phyloP scores from a whole-genome alignment of 106 monocot species.

The Alisma plantagoaquatica region DNA sequence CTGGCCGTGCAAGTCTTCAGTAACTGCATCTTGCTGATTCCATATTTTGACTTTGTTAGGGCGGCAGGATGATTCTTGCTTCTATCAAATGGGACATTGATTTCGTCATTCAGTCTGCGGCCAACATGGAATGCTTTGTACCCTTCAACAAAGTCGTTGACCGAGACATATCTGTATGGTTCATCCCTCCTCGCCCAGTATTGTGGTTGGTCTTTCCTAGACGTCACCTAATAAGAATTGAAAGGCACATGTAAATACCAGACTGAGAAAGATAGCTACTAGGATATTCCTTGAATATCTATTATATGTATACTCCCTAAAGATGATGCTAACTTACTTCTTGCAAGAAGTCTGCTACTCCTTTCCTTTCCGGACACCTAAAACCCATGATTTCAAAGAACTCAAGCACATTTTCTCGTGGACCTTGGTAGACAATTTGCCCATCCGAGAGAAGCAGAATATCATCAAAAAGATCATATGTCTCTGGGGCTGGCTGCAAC shows the following conservation, averaged over 20 bases:
- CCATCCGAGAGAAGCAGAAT: constrained; percentile 60
- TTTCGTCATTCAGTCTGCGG: constrained; percentile 11
- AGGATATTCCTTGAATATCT: too few species aligned
- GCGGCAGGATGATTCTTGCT: constrained; percentile 31
- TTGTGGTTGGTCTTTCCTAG: constrained; percentile 39
- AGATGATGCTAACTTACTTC: constrained; percentile 16
- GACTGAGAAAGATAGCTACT: neutral
- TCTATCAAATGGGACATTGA: constrained; percentile 22
- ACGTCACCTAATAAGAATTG: constrained; percentile 22
- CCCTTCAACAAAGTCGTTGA: constrained; percentile 26
- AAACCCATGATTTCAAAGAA: constrained; percentile 55
- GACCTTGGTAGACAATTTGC: constrained; percentile 53
- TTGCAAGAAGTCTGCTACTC: constrained; percentile 43
- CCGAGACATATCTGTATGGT: constrained; percentile 21
- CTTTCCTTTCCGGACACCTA: constrained; percentile 41
- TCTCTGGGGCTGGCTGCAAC: constrained; percentile 68
- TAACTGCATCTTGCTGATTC: constrained; percentile 17
- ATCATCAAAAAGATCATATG: constrained; percentile 59
- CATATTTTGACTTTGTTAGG: constrained; percentile 28
- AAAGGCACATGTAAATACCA: neutral
- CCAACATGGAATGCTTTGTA: constrained; percentile 36
- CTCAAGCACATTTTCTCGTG: constrained; percentile 35
- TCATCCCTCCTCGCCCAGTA: constrained; percentile 23
- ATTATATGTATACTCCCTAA: too few species aligned
- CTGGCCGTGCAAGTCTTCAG: constrained; percentile 20